phyloP scores from a whole-genome alignment of 1,284 basidiomycete species.

The Apiotrichum sp. region DNA sequence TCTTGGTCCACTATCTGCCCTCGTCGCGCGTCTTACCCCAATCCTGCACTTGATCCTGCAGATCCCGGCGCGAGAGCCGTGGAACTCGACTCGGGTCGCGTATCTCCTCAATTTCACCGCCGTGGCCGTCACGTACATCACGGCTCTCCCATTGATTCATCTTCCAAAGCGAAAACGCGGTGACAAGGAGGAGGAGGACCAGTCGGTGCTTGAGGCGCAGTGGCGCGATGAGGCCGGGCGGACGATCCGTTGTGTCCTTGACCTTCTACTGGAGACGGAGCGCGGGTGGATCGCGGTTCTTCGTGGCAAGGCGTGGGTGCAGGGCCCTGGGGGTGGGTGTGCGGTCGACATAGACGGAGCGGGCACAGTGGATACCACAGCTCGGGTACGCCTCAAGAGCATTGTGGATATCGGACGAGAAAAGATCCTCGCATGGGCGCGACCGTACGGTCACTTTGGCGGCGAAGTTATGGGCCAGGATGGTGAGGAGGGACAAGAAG shows the following conservation, averaged over 20 bases:
- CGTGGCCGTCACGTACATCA: constrained; percentile 18
- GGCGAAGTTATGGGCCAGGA: constrained; percentile 14
- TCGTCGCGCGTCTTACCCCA: constrained; percentile 20
- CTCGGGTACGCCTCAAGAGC: constrained; percentile 26
- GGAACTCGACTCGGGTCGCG: constrained; percentile 19
- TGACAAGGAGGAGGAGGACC: neutral
- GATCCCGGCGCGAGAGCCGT: constrained; percentile 25
- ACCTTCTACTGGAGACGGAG: constrained; percentile 21
- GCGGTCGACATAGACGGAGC: constrained; percentile 5
- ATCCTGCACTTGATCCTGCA: constrained; percentile 29
- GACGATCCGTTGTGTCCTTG: constrained; percentile 19
- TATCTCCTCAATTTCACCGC: constrained; percentile 30
- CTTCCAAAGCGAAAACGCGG: constrained; percentile 1
- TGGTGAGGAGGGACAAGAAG: constrained; percentile 10
- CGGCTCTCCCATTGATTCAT: constrained; percentile 18
- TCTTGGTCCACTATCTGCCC: constrained; percentile 17
- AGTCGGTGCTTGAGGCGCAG: neutral
- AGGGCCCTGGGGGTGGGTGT: neutral
- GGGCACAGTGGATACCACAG: constrained; percentile 22
- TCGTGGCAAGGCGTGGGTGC: constrained; percentile 23
- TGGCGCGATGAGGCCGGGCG: constrained; percentile 6
- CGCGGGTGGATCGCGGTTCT: constrained; percentile 30
- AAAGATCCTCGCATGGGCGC: constrained; percentile 31
- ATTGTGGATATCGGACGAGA: constrained; percentile 22
- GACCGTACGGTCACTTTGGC: constrained; percentile 30